Percentiles rank a stretch among this genome's conserved stretches.
These are phyloP conservation scores for Hygrophorus pudorinus DNA, from an alignment of 768 basidiomycete species.

Conservation along the genomic window DNA sequence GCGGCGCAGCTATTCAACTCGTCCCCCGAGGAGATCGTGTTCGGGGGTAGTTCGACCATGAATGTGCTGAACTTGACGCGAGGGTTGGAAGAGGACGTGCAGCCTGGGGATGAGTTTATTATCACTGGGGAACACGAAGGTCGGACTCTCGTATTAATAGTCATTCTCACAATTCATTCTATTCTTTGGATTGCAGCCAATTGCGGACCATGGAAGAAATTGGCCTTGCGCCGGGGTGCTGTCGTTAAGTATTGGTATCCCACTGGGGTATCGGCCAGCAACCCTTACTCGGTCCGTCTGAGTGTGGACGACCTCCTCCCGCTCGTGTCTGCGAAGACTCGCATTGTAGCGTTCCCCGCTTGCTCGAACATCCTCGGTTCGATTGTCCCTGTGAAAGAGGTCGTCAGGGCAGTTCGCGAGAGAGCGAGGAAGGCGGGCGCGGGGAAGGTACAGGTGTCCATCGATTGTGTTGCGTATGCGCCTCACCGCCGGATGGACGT, in stretches of 20 bases:
- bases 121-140: conserved; percentile 77
- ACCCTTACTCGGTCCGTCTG: conserved; percentile 57
- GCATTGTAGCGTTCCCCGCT: conserved; percentile 63
- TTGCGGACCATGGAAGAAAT: conserved; percentile 64
- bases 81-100: conserved; percentile 44
- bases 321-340: conserved; percentile 54
- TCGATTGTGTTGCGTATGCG: conserved; percentile 76
- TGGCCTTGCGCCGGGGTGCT: conserved; percentile 48
- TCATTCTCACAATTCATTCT: neutral
- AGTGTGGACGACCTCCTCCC: conserved; percentile 47
- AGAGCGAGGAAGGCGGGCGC: conserved; percentile 43
- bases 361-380: conserved; percentile 72
- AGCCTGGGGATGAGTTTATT: conserved; percentile 62
- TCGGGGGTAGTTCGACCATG: too few species aligned
- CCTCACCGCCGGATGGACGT: conserved; percentile 68
- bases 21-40: too few species aligned
- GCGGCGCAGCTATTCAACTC: too few species aligned
- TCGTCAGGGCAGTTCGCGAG: conserved; percentile 39
- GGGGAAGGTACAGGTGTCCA: conserved; percentile 51
- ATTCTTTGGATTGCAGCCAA: conserved; percentile 40
- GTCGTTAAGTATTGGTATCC: conserved; percentile 52
- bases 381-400: conserved; percentile 48
- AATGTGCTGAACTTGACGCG: conserved; percentile 64
- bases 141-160: conserved; percentile 17
- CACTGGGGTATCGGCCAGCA: conserved; percentile 35